Base-by-base conservation (phyloP, 495 filamentous ascomycete species). In the Hyaloscypha bicolor region DNA sequence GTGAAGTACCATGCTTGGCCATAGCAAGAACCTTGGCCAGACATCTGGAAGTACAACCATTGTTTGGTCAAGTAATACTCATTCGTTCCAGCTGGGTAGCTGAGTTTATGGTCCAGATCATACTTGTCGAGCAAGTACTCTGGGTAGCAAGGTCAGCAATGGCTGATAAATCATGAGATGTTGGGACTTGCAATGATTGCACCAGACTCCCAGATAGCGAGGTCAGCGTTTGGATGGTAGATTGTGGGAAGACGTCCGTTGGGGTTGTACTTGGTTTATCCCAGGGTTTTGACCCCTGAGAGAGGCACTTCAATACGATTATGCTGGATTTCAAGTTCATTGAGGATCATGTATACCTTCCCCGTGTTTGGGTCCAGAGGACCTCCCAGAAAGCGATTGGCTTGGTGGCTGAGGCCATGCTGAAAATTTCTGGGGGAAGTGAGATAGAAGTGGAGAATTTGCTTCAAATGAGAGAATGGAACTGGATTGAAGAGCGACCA, bases 81-180 rank as follows among this genome's bases (percentile, higher is more conserved):
- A 29, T 74, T 75, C 1, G 81, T 77, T 35, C 80, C 80, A 16
- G 76, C 42, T 4, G 76, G 70, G 71, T 86, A 90, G 71, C 81
- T 87, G 63, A 93, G 70, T 65, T 81, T 86, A 65, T 86, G 76
- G 12, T 85, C 74, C 60, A 76, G 85, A 77, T 93, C 90, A 78
- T 93, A 93, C n/a, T 79, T 83, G 22, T 90, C 88, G 53, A 91
- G 72, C 21, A 93, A 78, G 72, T 93, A 93, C 65, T 88, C 79
- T 45, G 14, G 6, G 14, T 45, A 45, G 14, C 42, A 3, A 45
- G 14, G 42, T 45, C 3, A 45, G 42, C 6, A 45, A 45, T 11
- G 3, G 14, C 14, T 45, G 8, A 11, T 16, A 9, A 45, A 3
- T 45, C 42, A 12, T 12, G 14, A 45, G n/a, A n/a, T 45, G 6